Conservation (phyloP, 2,329 filamentous ascomycete species). For the Penicillium sp. region DNA sequence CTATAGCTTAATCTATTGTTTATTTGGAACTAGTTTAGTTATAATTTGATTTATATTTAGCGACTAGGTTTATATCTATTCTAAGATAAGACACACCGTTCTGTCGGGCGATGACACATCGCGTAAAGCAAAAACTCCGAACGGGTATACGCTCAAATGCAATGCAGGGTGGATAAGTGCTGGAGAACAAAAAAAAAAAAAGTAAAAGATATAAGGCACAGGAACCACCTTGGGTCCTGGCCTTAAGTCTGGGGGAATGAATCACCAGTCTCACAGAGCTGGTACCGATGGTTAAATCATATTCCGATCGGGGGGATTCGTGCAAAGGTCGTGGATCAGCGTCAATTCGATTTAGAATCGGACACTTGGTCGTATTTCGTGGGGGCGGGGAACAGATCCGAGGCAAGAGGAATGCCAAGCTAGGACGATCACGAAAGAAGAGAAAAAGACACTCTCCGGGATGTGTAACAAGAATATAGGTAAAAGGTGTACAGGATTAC, state of each 20-base stretch:
- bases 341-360: neutral
- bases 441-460: constrained; percentile 20
- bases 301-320: neutral
- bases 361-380: neutral
- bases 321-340: neutral
- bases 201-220: neutral
- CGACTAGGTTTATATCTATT: neutral
- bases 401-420: neutral
- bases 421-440: neutral
- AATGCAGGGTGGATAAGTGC: constrained; percentile 2
- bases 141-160: constrained; percentile 33
- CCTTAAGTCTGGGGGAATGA: neutral
- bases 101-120: constrained; percentile 1
- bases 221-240: neutral
- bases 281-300: neutral
- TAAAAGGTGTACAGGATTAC: constrained; percentile 7
- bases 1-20: neutral
- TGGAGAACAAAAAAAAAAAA: neutral
- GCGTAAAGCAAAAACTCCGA: constrained; percentile 8
- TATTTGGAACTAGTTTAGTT: neutral
- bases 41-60: neutral
- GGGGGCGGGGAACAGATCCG: neutral
- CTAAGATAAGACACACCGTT: neutral
- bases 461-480: constrained; percentile 10
- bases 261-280: neutral